Base-by-base conservation (phyloP, 306 rosid genomes). In the Prunus davidiana region DNA sequence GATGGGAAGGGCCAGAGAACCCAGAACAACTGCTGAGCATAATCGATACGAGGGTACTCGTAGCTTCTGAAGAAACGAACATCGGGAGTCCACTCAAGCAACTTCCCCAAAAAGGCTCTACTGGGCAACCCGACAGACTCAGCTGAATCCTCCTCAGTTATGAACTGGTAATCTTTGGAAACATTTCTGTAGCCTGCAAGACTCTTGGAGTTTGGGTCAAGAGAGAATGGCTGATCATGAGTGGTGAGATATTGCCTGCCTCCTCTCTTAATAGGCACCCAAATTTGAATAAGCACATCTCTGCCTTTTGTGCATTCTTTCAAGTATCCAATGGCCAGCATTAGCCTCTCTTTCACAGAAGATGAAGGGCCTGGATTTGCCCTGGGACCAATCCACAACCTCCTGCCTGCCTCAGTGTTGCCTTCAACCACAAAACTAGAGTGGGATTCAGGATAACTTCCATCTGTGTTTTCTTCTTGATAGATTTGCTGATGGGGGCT, bases 331-430 rank as follows among this genome's bases (percentile, higher is more conserved):
- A 89, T 67, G 0, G 88, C 90, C 68, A 82, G 43, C 47, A 80
- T 72, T n/a, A 87, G 16, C 71, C 91, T 84, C 5, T 89, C 91
- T 74, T 84, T 89, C 0, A 87, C 88, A 0, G 91, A 86, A 0
- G 87, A 81, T 13, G 74, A 56, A 25, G 88, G 79, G 0, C 55
- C 81, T 0, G 83, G 78, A 64, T 60, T 78, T 2, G 58, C 80
- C 72, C 73, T 70, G 0, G 89, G 91, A 2, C 79, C 87, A 28
- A 86, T 86, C 89, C 93, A 86, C 83, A 86, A 81, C 46, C 86
- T 84, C 55, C 82, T 80, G 12, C 76, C 84, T 9, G 72, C 57
- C 28, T 74, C 76, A 24, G 56, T 47, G 15, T 47, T 46, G 27
- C 77, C 50, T 30, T 76, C 74, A 43, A 64, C 78, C 14, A 63